Evolutionary conservation across 371 early-diverging fungal species (phyloP), one percentile per base, ranked within the genome.

Genomic region (Neoconidiobolus thromboides): DNA sequence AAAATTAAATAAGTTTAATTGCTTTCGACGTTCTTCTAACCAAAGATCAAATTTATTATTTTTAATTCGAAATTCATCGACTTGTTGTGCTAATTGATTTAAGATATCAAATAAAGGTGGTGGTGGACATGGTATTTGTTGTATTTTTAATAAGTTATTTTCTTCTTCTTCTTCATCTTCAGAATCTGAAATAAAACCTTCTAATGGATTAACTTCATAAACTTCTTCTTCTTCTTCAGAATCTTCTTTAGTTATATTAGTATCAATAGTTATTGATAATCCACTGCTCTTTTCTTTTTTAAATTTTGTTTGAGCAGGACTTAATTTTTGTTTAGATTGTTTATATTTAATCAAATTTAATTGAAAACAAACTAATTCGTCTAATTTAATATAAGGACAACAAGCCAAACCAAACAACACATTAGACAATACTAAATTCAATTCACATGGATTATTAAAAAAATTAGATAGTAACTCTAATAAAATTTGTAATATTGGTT

Each of bases 361-460:
- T 15, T 58, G 74, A 65, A 87, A 87, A n/a, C 83, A 69, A 4
- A 87, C 73, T 87, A 86, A 87, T 2, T 84, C 81, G 60, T 86
- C 86, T 47, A 86, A 67, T 38, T 84, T 82, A 6, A 87, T 77
- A 56, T 76, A 78, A 1, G 85, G 85, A 59, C 87, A 89, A 1
- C 80, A 68, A 1, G 84, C 85, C 55, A 96, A 69, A 3, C 87
- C 85, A 0, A 88, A 78, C 15, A 96, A 69, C 10, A 89, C 88
- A 14, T 89, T 91, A 0, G 93, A 91, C 47, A 96, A 68, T 0
- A 89, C 90, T 63, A 96, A 63, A 67, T 96, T 96, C 61, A 91
- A 78, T 49, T 86, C 86, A 38, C 83, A 80, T 9, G 91, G 83
- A 63, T 93, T 91, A 0, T 81, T 79, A 69, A 91, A 93, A 61